Evolutionary conservation across 306 rosid species (phyloP), one percentile per base, ranked within the genome.

Genomic region (Clitoria ternatea): DNA sequence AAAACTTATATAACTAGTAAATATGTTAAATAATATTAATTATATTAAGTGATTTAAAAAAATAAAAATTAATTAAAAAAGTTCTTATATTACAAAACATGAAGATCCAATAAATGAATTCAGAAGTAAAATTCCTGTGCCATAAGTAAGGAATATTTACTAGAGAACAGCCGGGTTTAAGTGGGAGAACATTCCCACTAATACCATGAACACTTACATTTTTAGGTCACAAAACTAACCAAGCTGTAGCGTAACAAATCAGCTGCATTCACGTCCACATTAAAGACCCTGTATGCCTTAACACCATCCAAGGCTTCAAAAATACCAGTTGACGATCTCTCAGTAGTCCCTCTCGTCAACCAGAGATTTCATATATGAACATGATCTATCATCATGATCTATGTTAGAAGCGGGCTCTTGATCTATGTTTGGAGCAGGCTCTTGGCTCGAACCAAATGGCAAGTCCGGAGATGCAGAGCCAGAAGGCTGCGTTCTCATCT

Each of bases 401-500:
- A 87, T 75, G 72, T 62, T 83, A 40, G 89, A 85, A 24, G 82
- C 75, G 64, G 88, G 73, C 66, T 91, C 93, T 56, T 82, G 92
- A 63, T 90, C 96, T 60, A 87, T 75, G 72, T 62, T 83, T 35
- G 89, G 86, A 24, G 82, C 75, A 67, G 88, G 73, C 66, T 91
- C 93, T 56, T 82, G 92, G 69, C 80, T 80, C 14, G 96, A 87
- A 79, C 82, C 74, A 70, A 77, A 85, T 24, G 96, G 69, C 76
- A 87, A 64, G 44, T 92, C 97, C 75, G 72, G 70, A 24, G 91
- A 62, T 7, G 88, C 76, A 70, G 83, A 83, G 14, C 90, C 83
- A 61, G 78, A 56, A 61, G 90, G 95, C 2, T 91, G 99, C 24
- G 91, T 72, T 74, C 99, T 87, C 99, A 94, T 94, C 80, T 90